Percentiles rank a stretch among this genome's conserved stretches.
These are phyloP conservation scores for Malus fusca DNA, from an alignment of 306 rosid species.

Conservation along the genomic window DNA sequence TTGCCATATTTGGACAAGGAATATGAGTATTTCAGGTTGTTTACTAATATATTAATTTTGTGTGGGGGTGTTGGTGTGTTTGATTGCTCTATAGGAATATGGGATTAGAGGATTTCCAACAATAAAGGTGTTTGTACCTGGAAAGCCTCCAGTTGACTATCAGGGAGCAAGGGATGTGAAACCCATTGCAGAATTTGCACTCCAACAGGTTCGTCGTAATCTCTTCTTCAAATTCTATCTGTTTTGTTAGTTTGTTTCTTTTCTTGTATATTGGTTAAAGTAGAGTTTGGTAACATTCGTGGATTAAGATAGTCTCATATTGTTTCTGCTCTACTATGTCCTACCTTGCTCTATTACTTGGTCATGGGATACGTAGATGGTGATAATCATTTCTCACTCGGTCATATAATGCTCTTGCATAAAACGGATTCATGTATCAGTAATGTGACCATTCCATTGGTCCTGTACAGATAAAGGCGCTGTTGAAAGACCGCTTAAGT, in stretches of 20 bases:
- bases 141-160: constrained; percentile 80
- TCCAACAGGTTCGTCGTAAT: constrained; percentile 63
- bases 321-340: not conserved
- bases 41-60: not conserved
- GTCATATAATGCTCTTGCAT: not conserved
- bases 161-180: constrained; percentile 96
- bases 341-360: not conserved
- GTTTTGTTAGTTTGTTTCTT: not conserved
- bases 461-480: constrained; percentile 57
- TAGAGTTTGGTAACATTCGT: not conserved
- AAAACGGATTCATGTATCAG: not conserved
- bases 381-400: not conserved
- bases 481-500: constrained; percentile 75
- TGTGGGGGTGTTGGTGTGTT: constrained; percentile 7
- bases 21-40: not conserved
- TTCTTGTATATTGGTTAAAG: not conserved
- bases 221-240: not conserved
- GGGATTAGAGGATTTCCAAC: constrained; percentile 93
- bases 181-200: constrained; percentile 80
- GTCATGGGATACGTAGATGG: not conserved
- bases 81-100: constrained; percentile 55
- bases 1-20: not conserved
- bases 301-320: not conserved
- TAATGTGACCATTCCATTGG: constrained; percentile 15
- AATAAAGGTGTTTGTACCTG: constrained; percentile 83